Base-by-base conservation (phyloP, 208 protist genomes). In the Trypanosoma caninum region DNA sequence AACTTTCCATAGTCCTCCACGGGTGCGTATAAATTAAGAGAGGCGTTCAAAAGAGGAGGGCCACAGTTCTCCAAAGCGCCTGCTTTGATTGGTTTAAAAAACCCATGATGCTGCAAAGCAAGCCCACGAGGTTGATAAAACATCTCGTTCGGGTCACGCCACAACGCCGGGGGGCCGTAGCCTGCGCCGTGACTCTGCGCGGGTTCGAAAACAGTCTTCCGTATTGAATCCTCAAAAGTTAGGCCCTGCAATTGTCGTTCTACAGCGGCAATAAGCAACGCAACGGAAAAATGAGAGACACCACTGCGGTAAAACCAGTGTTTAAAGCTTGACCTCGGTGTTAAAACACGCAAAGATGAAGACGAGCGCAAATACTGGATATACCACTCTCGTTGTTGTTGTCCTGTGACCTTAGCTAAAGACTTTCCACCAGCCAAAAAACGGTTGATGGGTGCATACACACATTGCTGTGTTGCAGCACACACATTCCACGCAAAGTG, bases 1-100 rank as follows among this genome's bases (percentile, higher is more conserved):
- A 93, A 65, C 69, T 93, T 93, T 1, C 69, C 82, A 59, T 78
- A 93, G 65, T 93, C 83, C 63, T 93, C 83, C n/a, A 67, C 67
- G 0, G 82, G 87, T 9, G 81, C 80, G 64, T 87, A 82, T 4
- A 91, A 62, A 53, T 93, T 93, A 23, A 93, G 52, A 0, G 83
- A 91, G 20, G 71, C 80, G 62, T 93, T 93, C 38, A 87, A 65
- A 6, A 84, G 55, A 20, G 81, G 63, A 13, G 87, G 83, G 11
- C 68, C 77, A 64, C 76, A 78, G 73, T 91, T 93, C 9, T 59
- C 75, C 23, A 55, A 2, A 6, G 57, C 57, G 6, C 75, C 75
- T 6, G 53, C 27, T 16, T 69, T 40, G 6, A 93, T 30, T 13
- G 87, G 79, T 2, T 56, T 30, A 22, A 58, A 46, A 48, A 87